Conservation (phyloP, 2,329 filamentous ascomycete genomes). For the Chlorencoelia australis region DNA sequence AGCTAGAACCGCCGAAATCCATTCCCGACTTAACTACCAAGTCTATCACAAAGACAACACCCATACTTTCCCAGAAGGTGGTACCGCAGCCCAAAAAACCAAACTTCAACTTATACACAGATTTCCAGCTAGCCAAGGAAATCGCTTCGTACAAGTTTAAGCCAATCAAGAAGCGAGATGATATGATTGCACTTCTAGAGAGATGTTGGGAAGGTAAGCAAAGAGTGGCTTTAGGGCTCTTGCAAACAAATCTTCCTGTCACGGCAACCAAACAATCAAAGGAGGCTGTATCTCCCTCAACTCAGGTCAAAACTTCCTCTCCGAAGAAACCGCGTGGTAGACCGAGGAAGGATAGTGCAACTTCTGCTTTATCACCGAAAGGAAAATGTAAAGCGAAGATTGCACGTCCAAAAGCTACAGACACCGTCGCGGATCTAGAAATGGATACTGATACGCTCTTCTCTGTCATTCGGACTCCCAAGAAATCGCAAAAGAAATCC, state of each 20-base stretch:
- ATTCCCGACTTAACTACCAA: too few relatives aligned
- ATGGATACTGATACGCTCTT: constrained; percentile 16
- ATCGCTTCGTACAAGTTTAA: constrained; percentile 63
- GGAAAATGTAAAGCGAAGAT: constrained; percentile 10
- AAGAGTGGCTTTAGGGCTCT: constrained; percentile 17
- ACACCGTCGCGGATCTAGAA: constrained; percentile 12
- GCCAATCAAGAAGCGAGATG: constrained; percentile 53
- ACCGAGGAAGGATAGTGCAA: constrained; percentile 30
- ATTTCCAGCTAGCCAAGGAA: constrained; percentile 50
- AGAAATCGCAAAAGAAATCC: constrained; percentile 18
- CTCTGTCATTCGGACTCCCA: constrained; percentile 22
- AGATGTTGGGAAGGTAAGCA: constrained; percentile 60
- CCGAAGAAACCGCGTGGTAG: constrained; percentile 30
- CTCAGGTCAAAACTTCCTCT: constrained; percentile 24
- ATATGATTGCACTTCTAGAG: constrained; percentile 60
- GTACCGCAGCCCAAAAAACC: constrained; percentile 30
- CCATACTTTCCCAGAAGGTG: too few relatives aligned
- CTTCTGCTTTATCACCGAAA: constrained; percentile 8
- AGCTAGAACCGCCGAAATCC: too few relatives aligned
- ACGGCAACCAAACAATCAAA: constrained; percentile 1
- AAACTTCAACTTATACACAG: constrained; percentile 51
- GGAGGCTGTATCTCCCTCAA: constrained; percentile 2
- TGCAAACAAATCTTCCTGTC: constrained; percentile 18
- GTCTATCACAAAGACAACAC: too few relatives aligned
- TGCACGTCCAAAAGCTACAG: constrained; percentile 10